A percentile compares a stretch with the other conserved stretches of the same genome.
These are phyloP conservation scores for Aeminium ludgeri DNA, from an alignment of 495 filamentous ascomycete species.

Conservation along the genomic window DNA sequence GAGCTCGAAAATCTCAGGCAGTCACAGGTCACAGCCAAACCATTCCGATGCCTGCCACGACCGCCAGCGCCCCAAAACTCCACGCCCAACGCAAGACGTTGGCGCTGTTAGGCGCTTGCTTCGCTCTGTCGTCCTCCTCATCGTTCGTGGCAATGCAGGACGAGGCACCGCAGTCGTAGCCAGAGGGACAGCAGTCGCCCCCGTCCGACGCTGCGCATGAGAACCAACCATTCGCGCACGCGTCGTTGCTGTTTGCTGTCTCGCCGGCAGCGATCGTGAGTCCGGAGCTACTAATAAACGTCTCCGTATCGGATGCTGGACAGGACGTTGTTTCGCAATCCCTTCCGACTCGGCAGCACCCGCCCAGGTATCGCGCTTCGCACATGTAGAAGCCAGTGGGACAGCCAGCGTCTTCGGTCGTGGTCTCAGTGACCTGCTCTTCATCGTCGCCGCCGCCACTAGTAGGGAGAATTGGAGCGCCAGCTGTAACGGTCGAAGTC, in stretches of 20 bases:
- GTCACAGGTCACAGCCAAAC: conserved; percentile 6
- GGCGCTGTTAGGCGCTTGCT: conserved; percentile 31
- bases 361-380: conserved; percentile 45
- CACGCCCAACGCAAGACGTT: conserved; percentile 10
- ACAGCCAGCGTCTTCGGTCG: conserved; percentile 31
- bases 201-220: conserved; percentile 46
- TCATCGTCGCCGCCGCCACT: conserved; percentile 20
- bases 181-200: conserved; percentile 65
- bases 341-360: conserved; percentile 68
- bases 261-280: conserved; percentile 38
- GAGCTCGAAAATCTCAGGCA: too few species aligned
- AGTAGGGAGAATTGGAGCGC: conserved; percentile 37
- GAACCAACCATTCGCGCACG: conserved; percentile 65
- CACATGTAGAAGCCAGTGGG: conserved; percentile 66
- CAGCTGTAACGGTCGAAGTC: conserved; percentile 12
- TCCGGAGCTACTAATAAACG: conserved; percentile 41
- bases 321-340: conserved; percentile 62
- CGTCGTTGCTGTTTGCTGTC: conserved; percentile 11
- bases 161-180: conserved; percentile 48
- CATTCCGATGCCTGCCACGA: conserved; percentile 15
- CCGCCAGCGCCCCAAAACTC: conserved; percentile 6
- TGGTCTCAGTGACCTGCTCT: conserved; percentile 14
- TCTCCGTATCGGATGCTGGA: conserved; percentile 29
- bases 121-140: conserved; percentile 38
- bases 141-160: conserved; percentile 49